These are phyloP conservation scores for Plasmopara muralis DNA, from an alignment of 352 stramenopile species.

Conservation along the genomic window DNA sequence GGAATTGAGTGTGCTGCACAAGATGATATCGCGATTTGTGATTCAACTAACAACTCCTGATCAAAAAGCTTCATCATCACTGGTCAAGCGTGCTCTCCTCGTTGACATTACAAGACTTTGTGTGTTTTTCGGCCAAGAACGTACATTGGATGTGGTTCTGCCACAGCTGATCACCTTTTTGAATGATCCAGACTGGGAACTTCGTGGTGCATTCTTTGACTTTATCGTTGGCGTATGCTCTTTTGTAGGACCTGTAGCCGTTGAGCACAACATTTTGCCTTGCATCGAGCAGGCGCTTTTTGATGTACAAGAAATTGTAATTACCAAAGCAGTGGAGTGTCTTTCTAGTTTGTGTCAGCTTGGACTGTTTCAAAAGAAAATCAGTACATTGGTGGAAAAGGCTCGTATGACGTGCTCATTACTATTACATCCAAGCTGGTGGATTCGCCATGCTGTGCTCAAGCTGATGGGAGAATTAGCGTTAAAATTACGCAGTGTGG, in stretches of 20 bases:
- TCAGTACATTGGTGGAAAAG: slow-evolving; percentile 77
- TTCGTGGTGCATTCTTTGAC: slow-evolving; percentile 88
- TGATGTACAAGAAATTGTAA: slow-evolving; percentile 94
- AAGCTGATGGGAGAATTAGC: slow-evolving; percentile 85
- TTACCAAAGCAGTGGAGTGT: slow-evolving; percentile 89
- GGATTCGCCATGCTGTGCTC: slow-evolving; percentile 77
- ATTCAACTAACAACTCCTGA: slow-evolving; percentile 89
- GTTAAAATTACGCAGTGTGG: slow-evolving; percentile 81
- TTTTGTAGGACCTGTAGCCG: slow-evolving; percentile 89
- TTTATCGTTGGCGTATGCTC: slow-evolving; percentile 92
- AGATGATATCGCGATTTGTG: slow-evolving; percentile 92
- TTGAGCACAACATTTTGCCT: slow-evolving; percentile 95
- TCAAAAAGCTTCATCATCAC: slow-evolving; percentile 85
- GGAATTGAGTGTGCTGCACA: slow-evolving; percentile 88
- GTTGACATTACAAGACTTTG: slow-evolving; percentile 93
- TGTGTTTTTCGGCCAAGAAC: slow-evolving; percentile 95
- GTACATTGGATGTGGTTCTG: slow-evolving; percentile 92
- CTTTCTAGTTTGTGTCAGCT: slow-evolving; percentile 88
- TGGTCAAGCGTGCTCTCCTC: slow-evolving; percentile 93
- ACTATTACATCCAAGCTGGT: slow-evolving; percentile 84
- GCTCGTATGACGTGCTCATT: slow-evolving; percentile 77
- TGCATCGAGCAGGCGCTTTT: slow-evolving; percentile 96
- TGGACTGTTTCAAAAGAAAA: slow-evolving; percentile 87
- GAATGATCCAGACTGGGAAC: slow-evolving; percentile 92
- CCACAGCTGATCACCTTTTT: slow-evolving; percentile 96